These are phyloP conservation scores for Mortierella sp. DNA, from an alignment of 371 early-diverging fungal genomes.

Conservation along the genomic window DNA sequence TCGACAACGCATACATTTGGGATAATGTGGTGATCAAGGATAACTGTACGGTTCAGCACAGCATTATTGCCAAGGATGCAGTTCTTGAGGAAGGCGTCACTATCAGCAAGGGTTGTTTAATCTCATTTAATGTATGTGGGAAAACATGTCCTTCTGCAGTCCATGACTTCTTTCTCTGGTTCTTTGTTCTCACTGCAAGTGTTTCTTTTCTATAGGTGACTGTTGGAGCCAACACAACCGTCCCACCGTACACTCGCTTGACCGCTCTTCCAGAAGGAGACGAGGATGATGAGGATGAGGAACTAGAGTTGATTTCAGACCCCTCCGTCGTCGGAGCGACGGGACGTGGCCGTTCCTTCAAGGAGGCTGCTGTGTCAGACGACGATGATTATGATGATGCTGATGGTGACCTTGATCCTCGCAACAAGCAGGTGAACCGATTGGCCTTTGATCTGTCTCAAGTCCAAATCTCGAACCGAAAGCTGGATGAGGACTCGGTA, in stretches of 20 bases:
- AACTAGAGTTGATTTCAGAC: constrained; percentile 30
- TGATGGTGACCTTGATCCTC: constrained; percentile 56
- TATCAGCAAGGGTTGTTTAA: constrained; percentile 75
- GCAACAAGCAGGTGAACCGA: constrained; percentile 44
- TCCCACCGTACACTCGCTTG: constrained; percentile 78
- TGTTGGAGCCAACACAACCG: constrained; percentile 79
- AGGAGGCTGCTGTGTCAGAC: constrained; percentile 55
- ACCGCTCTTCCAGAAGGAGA: constrained; percentile 64
- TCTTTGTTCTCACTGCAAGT: not conserved
- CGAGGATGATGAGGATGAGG: constrained; percentile 56
- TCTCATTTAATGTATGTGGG: constrained; percentile 67
- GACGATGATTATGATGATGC: constrained; percentile 55
- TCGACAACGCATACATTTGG: constrained; percentile 89
- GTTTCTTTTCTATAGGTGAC: constrained; percentile 61
- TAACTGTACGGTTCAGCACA: constrained; percentile 68
- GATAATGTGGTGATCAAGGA: constrained; percentile 77
- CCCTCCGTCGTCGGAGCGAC: constrained; percentile 62
- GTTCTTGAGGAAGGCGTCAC: constrained; percentile 71
- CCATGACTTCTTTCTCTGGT: constrained; percentile 1
- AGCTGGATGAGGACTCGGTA: constrained; percentile 35
- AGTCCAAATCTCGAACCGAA: constrained; percentile 9
- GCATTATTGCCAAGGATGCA: constrained; percentile 83
- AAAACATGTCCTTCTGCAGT: not conserved
- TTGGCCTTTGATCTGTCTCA: constrained; percentile 28
- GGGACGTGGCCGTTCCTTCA: constrained; percentile 63